These are phyloP conservation scores for Serendipita sp. DNA, from an alignment of 768 basidiomycete genomes.

Conservation along the genomic window DNA sequence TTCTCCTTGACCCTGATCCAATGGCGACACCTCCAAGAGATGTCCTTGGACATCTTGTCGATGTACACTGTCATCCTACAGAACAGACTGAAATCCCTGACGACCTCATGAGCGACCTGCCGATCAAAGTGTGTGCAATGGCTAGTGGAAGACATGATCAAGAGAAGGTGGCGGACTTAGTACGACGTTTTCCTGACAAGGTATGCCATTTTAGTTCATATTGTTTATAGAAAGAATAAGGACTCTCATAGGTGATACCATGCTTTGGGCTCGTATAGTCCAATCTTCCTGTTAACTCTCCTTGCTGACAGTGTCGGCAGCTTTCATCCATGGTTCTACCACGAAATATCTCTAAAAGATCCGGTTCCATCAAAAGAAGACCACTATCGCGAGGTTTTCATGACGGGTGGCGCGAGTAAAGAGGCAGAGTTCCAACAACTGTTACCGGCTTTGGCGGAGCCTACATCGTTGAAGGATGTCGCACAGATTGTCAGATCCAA, in stretches of 20 bases:
- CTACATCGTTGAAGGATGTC: conserved; percentile 42
- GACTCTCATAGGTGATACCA: conserved; percentile 36
- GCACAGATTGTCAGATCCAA: conserved; percentile 43
- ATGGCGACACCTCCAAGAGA: conserved; percentile 9
- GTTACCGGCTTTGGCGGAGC: conserved; percentile 54
- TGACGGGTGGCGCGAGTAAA: conserved; percentile 21
- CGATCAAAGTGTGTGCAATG: conserved; percentile 74
- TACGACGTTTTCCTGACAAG: conserved; percentile 40
- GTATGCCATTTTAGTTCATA: conserved; percentile 17
- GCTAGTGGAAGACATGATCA: conserved; percentile 52
- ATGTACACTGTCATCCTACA: conserved; percentile 88
- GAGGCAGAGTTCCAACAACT: conserved; percentile 37
- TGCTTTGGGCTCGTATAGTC: conserved; percentile 56
- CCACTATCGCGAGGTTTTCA: conserved; percentile 65
- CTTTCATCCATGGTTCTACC: conserved; percentile 88
- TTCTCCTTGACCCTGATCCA: background rate
- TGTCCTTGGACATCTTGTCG: conserved; percentile 53
- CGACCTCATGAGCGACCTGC: conserved; percentile 36
- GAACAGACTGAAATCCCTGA: conserved; percentile 38
- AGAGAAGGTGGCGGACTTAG: conserved; percentile 48
- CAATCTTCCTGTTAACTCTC: background rate
- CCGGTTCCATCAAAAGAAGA: conserved; percentile 35
- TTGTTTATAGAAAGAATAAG: conserved; percentile 7
- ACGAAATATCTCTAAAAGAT: conserved; percentile 44
- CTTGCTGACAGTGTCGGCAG: conserved; percentile 29